phyloP scores from a whole-genome alignment of 2,329 filamentous ascomycete genomes.

The Cercospora brassicicola region DNA sequence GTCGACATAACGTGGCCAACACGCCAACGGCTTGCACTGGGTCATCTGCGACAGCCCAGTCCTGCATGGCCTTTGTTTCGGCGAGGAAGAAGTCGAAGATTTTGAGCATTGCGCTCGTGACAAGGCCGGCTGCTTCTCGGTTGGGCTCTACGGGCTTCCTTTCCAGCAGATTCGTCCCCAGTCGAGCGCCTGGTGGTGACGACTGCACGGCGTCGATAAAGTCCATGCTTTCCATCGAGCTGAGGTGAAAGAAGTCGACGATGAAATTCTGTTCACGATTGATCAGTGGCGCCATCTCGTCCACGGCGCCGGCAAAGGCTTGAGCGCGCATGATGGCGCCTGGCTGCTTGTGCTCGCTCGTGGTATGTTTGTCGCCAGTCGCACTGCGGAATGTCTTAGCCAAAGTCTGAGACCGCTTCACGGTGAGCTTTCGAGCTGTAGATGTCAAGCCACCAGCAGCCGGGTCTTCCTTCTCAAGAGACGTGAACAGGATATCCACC shows the following conservation, averaged over 20 bases:
- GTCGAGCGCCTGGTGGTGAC: conserved; percentile 65
- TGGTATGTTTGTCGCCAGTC: conserved; percentile 58
- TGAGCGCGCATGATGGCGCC: conserved; percentile 65
- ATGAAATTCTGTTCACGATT: conserved; percentile 96
- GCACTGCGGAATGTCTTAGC: conserved; percentile 71
- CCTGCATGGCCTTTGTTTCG: conserved; percentile 75
- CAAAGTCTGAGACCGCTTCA: conserved; percentile 87
- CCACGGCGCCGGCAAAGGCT: conserved; percentile 74
- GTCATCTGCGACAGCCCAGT: conserved; percentile 79
- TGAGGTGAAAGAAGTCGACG: conserved; percentile 93
- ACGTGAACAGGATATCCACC: conserved; percentile 72
- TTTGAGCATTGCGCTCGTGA: conserved; percentile 85
- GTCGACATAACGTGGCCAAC: conserved; percentile 75
- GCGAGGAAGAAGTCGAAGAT: conserved; percentile 79
- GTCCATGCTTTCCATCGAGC: conserved; percentile 76
- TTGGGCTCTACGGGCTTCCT: conserved; percentile 85
- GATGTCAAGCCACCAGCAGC: conserved; percentile 62
- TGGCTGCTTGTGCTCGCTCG: conserved; percentile 55
- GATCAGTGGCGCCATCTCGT: conserved; percentile 79
- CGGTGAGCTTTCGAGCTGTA: conserved; percentile 83
- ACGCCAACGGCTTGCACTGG: conserved; percentile 90
- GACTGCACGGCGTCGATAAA: conserved; percentile 77
- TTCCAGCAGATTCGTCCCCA: conserved; percentile 69
- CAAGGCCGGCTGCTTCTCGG: conserved; percentile 76
- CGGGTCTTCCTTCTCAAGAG: conserved; percentile 77